Evolutionary conservation across 176 grass and related monocot species (phyloP), one percentile per base, ranked within the genome.

Genomic region (Oropetium thomaeum): DNA sequence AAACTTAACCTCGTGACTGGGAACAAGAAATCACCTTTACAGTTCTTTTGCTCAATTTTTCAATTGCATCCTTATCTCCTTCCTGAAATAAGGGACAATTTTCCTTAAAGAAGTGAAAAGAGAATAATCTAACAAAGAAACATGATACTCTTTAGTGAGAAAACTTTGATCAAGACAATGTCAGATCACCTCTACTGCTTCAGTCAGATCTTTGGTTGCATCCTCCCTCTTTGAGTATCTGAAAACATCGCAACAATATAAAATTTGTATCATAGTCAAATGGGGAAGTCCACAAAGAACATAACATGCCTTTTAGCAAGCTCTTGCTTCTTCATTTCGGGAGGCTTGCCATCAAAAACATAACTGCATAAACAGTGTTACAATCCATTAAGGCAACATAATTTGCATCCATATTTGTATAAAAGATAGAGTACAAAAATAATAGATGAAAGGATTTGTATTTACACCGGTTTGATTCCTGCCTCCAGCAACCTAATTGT

Each of bases 401-500:
- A 17, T 20, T 23, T 57, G 71, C 47, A 66, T 13, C 30, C 15
- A 9, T 25, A 58, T 58, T 31, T 12, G 20, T 25, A 57, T 25
- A 22, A 57, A 82, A 39, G 17, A 19, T 65, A 69, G 6, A 66
- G n/a, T 77, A 61, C 26, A 5, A 63, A 63, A 69, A 65, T 4
- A 42, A 31, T 5, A 77, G 66, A 65, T 43, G 47, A 65, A 76
- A 61, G 58, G 81, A 62, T 30, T 67, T 28, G 7, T 51, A 64
- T 61, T 87, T 97, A 98, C 95, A 92, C 86, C 74, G 96, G 96
- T 61, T 98, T 98, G 68, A 98, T 94, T 74, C 96, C 96, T 15
- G 96, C 89, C 79, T 98, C 96, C 4, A 98, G 79, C 80, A 98
- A 52, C 51, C 96, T 87, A 77, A 98, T 98, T 38, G 96, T 98